phyloP scores from a whole-genome alignment of 23 red algal genomes.

The Agarophyton chilense region DNA sequence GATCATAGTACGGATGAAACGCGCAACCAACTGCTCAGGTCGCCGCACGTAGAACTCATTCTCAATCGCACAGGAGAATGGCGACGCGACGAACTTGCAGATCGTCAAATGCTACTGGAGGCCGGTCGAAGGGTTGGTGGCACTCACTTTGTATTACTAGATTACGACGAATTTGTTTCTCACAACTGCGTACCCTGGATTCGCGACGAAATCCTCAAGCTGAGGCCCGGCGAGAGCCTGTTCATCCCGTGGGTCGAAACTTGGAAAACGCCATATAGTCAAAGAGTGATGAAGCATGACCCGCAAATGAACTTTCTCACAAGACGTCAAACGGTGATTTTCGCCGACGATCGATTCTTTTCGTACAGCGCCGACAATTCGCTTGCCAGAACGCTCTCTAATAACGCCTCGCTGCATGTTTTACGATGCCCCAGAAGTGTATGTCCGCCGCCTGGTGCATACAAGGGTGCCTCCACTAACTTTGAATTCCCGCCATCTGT shows the following conservation, averaged over 20 bases:
- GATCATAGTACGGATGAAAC: slow-evolving; percentile 70
- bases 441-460: slow-evolving; percentile 39
- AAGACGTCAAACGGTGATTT: slow-evolving; percentile 72
- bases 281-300: slow-evolving; percentile 43
- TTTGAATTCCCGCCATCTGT: neutral
- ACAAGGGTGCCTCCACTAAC: neutral
- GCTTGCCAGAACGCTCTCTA: slow-evolving; percentile 26
- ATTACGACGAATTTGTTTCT: slow-evolving; percentile 82
- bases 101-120: slow-evolving; percentile 66
- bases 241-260: slow-evolving; percentile 73
- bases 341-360: slow-evolving; percentile 61
- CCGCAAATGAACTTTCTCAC: slow-evolving; percentile 74
- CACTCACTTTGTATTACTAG: slow-evolving; percentile 80
- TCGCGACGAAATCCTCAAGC: slow-evolving; percentile 16
- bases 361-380: slow-evolving; percentile 45
- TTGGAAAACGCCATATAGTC: slow-evolving; percentile 49
- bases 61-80: slow-evolving; percentile 64
- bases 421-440: slow-evolving; percentile 68
- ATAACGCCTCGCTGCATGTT: slow-evolving; percentile 58
- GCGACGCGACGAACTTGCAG: slow-evolving; percentile 76
- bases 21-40: slow-evolving; percentile 14
- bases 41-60: slow-evolving; percentile 45
- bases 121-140: slow-evolving; percentile 50
- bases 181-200: slow-evolving; percentile 44
- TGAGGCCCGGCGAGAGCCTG: slow-evolving; percentile 74